These are phyloP conservation scores for Somion occarium DNA, from an alignment of 1,284 basidiomycete genomes.

Conservation along the genomic window DNA sequence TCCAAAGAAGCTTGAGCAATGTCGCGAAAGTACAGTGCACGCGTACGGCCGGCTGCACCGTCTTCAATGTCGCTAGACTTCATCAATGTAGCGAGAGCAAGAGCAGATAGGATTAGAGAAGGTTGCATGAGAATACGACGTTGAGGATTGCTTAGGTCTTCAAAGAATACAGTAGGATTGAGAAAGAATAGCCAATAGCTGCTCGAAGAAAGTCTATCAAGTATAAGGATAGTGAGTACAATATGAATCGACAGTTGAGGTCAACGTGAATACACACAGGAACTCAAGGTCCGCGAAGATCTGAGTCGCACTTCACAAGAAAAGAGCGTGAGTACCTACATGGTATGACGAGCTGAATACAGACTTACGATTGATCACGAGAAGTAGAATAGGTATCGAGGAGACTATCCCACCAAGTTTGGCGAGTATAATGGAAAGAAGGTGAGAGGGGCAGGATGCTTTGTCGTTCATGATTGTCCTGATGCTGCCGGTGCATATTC, in stretches of 20 bases:
- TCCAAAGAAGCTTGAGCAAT: conserved; percentile 52
- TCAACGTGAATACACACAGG: conserved; percentile 33
- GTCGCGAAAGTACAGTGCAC: conserved; percentile 50
- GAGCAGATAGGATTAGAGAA: conserved; percentile 57
- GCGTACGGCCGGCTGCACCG: conserved; percentile 42
- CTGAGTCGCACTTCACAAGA: conserved; percentile 39
- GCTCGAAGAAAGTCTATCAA: conserved; percentile 29
- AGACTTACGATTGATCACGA: conserved; percentile 40
- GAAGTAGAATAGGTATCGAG: conserved; percentile 41
- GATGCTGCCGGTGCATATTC: conserved; percentile 15
- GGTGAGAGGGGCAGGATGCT: conserved; percentile 28
- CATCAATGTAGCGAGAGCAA: conserved; percentile 70
- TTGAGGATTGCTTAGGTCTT: conserved; percentile 45
- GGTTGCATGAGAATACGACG: conserved; percentile 58
- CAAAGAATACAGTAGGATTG: conserved; percentile 49
- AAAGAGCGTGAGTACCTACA: conserved; percentile 10
- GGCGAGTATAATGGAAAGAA: conserved; percentile 40
- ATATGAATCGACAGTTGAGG: neutral
- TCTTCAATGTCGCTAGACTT: conserved; percentile 64
- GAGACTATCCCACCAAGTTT: conserved; percentile 63
- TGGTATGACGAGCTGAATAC: neutral
- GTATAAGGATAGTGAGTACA: too few relatives aligned
- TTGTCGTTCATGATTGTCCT: conserved; percentile 13
- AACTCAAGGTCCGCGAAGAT: conserved; percentile 50
- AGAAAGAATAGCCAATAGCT: conserved; percentile 64